Evolutionary conservation across 345 rosid genomes (phyloP).

Genomic region (Mercurialis annua): DNA sequence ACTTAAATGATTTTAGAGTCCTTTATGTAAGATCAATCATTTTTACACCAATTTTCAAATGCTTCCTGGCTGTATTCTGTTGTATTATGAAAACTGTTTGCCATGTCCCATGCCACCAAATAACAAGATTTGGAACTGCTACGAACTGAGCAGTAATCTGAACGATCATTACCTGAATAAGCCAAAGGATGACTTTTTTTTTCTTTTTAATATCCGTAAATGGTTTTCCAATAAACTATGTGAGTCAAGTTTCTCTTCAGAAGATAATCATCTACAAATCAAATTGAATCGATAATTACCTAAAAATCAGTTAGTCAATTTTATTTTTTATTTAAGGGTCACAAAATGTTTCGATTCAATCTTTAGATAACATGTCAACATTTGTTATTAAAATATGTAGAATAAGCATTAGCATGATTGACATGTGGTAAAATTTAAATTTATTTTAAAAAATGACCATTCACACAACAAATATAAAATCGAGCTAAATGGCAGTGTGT

Average conservation of each 20-base stretch:
- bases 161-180: slow-evolving; percentile 43
- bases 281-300: too few relatives aligned
- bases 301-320: too few relatives aligned
- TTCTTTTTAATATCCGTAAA: slow-evolving; percentile 22
- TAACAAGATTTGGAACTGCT: slow-evolving; percentile 57
- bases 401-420: too few relatives aligned
- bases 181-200: slow-evolving; percentile 43
- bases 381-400: too few relatives aligned
- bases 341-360: too few relatives aligned
- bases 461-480: too few relatives aligned
- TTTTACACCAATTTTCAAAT: slow-evolving; percentile 50
- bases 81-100: slow-evolving; percentile 39
- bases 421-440: too few relatives aligned
- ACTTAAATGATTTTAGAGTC: too few relatives aligned
- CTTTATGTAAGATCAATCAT: background rate
- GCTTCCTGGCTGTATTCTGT: slow-evolving; percentile 58
- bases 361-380: too few relatives aligned
- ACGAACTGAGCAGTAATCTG: slow-evolving; percentile 40
- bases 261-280: slow-evolving; percentile 13
- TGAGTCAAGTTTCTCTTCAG: slow-evolving; percentile 30
- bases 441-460: too few relatives aligned
- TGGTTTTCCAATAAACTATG: slow-evolving; percentile 27
- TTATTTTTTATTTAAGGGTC: too few relatives aligned
- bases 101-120: slow-evolving; percentile 32
- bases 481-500: too few relatives aligned